A percentile compares a stretch with the other conserved stretches of the same genome.
Conservation (phyloP, 768 basidiomycete species). For the Mycena kentingensis region DNA sequence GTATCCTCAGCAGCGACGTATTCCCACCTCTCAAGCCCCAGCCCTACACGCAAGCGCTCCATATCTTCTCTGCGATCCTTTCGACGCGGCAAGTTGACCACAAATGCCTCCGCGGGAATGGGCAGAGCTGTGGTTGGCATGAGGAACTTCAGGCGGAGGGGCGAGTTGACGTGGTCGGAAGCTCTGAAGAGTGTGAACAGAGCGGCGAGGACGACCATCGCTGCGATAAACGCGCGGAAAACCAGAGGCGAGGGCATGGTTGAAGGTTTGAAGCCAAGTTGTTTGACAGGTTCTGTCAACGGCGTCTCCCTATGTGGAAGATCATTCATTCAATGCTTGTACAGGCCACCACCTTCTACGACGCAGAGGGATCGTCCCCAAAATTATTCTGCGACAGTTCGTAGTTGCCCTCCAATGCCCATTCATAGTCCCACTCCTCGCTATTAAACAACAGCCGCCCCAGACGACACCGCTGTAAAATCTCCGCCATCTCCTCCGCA, state of each 20-base stretch:
- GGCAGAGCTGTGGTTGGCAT: neutral
- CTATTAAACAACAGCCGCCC: slow-evolving; percentile 39
- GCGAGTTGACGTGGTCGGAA: too few relatives aligned
- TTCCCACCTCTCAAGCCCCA: neutral
- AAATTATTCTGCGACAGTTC: too few relatives aligned
- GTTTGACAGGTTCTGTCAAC: too few relatives aligned
- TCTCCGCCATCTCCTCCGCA: slow-evolving; percentile 42
- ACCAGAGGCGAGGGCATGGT: too few relatives aligned
- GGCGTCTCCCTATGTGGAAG: too few relatives aligned
- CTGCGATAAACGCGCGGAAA: too few relatives aligned
- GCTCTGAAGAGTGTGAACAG: too few relatives aligned
- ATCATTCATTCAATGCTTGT: too few relatives aligned
- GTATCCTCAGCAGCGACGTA: neutral
- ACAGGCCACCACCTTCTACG: slow-evolving; percentile 8
- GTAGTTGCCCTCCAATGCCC: slow-evolving; percentile 56
- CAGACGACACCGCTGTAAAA: slow-evolving; percentile 55
- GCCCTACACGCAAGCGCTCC: neutral
- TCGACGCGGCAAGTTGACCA: neutral
- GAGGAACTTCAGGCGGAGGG: too few relatives aligned
- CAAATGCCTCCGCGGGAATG: neutral
- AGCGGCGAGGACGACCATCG: too few relatives aligned
- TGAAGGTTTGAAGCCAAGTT: too few relatives aligned
- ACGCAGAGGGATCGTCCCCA: slow-evolving; percentile 54
- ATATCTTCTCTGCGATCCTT: neutral
- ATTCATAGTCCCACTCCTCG: slow-evolving; percentile 45